A percentile compares a stretch with the other conserved stretches of the same genome.
These are phyloP conservation scores for Paraphaeosphaeria sporulosa DNA, from an alignment of 2,329 filamentous ascomycete genomes.

Conservation along the genomic window DNA sequence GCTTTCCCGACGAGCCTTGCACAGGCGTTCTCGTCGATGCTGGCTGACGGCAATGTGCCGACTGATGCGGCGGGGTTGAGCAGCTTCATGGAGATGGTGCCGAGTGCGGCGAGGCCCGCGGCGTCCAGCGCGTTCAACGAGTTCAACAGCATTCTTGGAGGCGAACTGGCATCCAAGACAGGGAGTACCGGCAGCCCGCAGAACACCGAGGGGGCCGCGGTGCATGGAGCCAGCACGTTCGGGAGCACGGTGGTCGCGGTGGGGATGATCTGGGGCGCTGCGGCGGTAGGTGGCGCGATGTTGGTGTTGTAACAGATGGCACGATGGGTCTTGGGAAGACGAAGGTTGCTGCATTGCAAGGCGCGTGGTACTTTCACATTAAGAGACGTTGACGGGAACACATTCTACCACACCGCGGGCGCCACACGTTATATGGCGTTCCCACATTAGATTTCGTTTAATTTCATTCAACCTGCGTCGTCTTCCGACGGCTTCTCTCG, in stretches of 20 bases:
- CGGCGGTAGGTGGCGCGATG: conserved; percentile 1
- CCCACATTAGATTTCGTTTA: neutral
- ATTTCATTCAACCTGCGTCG: neutral
- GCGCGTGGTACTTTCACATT: neutral
- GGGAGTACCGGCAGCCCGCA: neutral
- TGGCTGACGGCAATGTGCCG: neutral
- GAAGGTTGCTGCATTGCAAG: neutral
- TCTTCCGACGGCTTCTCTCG: neutral
- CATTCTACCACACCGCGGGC: neutral
- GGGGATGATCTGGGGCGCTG: conserved; percentile 3
- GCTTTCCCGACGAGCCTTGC: neutral
- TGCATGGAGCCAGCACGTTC: neutral
- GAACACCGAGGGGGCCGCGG: neutral
- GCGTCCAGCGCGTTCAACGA: neutral
- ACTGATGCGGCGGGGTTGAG: neutral
- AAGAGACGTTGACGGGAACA: neutral
- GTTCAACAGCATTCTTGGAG: neutral
- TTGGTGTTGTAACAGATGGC: neutral
- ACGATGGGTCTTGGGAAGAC: neutral
- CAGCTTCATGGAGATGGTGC: neutral
- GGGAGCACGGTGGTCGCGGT: conserved; percentile 4
- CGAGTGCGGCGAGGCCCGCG: neutral
- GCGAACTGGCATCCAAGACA: neutral
- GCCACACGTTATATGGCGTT: neutral
- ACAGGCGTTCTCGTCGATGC: neutral